Percentiles rank a stretch among this genome's conserved stretches.
Conservation (phyloP, 306 rosid genomes). For the Quercus rubra region DNA sequence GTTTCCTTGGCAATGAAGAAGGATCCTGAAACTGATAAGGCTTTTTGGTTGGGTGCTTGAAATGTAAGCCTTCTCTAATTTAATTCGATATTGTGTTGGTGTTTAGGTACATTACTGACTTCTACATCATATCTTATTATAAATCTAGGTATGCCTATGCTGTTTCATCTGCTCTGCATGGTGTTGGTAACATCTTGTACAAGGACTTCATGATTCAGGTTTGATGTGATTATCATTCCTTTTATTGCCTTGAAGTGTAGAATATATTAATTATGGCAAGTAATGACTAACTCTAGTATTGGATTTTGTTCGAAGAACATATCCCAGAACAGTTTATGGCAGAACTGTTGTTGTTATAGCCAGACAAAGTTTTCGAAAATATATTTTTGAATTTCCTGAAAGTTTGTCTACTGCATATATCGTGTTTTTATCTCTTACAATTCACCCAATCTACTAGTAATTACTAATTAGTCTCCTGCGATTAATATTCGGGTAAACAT, state of each 20-base stretch:
- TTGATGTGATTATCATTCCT: constrained; percentile 16
- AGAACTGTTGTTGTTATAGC: not conserved
- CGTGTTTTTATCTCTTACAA: not conserved
- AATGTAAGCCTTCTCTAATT: constrained; percentile 56
- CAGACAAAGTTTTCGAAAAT: too few relatives aligned
- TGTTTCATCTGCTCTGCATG: constrained; percentile 84
- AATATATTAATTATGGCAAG: not conserved
- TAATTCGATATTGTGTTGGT: not conserved
- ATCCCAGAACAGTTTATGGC: not conserved
- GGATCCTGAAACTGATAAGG: constrained; percentile 95
- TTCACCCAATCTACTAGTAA: not conserved
- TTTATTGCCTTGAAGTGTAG: not conserved
- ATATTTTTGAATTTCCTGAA: not conserved
- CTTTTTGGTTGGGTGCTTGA: constrained; percentile 99
- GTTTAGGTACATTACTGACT: not conserved
- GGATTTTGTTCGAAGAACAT: too few relatives aligned
- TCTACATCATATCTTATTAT: constrained; percentile 13
- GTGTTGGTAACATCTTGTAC: constrained; percentile 72
- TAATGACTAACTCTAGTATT: not conserved
- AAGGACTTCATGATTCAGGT: constrained; percentile 99
- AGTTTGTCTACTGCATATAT: not conserved
- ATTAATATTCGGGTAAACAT: not conserved
- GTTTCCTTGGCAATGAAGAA: constrained; percentile 96
- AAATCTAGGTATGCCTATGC: constrained; percentile 90
- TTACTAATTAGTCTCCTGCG: not conserved